Percentiles rank a stretch among this genome's conserved stretches.
phyloP scores from a whole-genome alignment of 73 alveolate species.

The Diophrys sp. region DNA sequence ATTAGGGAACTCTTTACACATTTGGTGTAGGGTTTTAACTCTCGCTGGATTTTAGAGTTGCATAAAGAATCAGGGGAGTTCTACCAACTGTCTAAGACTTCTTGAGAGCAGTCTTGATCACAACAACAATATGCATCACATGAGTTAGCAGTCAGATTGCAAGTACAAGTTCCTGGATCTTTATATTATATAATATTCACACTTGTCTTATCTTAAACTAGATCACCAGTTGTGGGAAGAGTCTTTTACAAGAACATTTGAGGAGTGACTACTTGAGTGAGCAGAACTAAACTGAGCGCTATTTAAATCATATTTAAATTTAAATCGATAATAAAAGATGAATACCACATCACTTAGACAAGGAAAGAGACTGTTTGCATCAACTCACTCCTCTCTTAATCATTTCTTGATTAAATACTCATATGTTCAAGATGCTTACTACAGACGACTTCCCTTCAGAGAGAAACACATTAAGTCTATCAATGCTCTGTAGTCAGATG shows the following conservation, averaged over 20 bases:
- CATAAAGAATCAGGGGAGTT: conserved; percentile 26
- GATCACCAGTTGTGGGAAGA: conserved; percentile 12
- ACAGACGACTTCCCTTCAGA: conserved; percentile 39
- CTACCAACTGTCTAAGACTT: conserved; percentile 23
- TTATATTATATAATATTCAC: conserved; percentile 19
- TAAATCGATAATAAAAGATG: conserved; percentile 11
- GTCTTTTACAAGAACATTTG: background rate
- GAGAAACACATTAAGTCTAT: conserved; percentile 30
- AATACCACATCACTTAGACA: too few relatives aligned
- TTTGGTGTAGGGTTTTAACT: conserved; percentile 29
- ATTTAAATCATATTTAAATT: background rate
- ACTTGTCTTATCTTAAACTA: background rate
- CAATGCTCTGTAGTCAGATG: conserved; percentile 3
- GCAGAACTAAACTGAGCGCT: background rate
- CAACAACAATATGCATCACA: conserved; percentile 69
- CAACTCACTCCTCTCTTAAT: conserved; percentile 8
- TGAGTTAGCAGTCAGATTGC: conserved; percentile 45
- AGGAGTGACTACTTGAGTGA: background rate
- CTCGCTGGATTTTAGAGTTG: background rate
- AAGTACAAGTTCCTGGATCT: conserved; percentile 45
- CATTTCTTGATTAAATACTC: conserved; percentile 17
- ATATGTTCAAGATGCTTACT: conserved; percentile 40
- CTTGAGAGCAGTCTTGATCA: conserved; percentile 47
- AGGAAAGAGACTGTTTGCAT: too few relatives aligned
- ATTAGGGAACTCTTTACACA: conserved; percentile 25